Conservation (phyloP, 805 yeast species). For the Saccharomycopsis babjevae region DNA sequence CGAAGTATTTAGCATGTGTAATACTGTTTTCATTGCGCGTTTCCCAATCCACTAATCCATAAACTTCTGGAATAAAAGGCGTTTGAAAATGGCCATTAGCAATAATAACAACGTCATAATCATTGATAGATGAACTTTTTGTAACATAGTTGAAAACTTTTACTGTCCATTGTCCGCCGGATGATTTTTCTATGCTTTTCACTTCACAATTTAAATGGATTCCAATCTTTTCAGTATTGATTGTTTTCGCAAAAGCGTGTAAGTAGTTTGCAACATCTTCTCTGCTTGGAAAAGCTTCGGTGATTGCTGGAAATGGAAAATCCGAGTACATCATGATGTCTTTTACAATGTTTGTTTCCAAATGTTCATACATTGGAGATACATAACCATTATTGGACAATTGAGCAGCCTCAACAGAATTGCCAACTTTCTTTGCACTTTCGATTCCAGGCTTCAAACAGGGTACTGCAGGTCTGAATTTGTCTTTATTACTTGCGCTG, state of each 20-base stretch:
- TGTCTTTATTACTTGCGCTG: slow-evolving; percentile 19
- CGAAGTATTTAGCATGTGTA: slow-evolving; percentile 48
- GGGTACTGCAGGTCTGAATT: slow-evolving; percentile 20
- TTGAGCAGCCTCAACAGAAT: not conserved
- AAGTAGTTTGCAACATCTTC: slow-evolving; percentile 54
- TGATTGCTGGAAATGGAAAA: slow-evolving; percentile 36
- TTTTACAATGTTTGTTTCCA: slow-evolving; percentile 63
- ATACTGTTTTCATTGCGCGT: slow-evolving; percentile 36
- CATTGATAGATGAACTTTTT: not conserved
- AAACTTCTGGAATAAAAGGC: slow-evolving; percentile 48
- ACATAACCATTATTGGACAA: slow-evolving; percentile 23
- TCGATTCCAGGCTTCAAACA: slow-evolving; percentile 22
- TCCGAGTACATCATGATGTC: slow-evolving; percentile 57
- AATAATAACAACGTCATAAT: slow-evolving; percentile 50
- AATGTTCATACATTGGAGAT: slow-evolving; percentile 49
- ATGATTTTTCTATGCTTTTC: slow-evolving; percentile 25
- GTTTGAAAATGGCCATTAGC: slow-evolving; percentile 57
- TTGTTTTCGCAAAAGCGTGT: slow-evolving; percentile 37
- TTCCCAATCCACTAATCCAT: slow-evolving; percentile 43
- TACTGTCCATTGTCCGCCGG: slow-evolving; percentile 30
- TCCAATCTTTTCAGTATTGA: slow-evolving; percentile 23
- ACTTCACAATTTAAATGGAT: slow-evolving; percentile 43
- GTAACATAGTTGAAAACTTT: not conserved
- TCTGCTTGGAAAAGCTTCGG: slow-evolving; percentile 50
- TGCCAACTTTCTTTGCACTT: slow-evolving; percentile 18